A percentile compares a stretch with the other conserved stretches of the same genome.
Conservation (phyloP, 495 filamentous ascomycete genomes). For the Cercophora sp. region DNA sequence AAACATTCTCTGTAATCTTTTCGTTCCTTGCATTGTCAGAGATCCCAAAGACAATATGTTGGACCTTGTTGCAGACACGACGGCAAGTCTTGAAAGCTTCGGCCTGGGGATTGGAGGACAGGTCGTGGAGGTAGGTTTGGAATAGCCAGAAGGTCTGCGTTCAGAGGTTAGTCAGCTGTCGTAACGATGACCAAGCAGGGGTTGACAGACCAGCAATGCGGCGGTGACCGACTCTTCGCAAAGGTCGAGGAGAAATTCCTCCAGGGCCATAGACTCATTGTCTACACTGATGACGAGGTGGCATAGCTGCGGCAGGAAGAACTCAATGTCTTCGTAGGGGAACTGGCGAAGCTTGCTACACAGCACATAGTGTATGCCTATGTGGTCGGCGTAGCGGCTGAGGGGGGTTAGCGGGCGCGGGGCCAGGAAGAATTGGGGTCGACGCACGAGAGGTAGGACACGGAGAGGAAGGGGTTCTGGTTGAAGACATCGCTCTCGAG, state of each 20-base stretch:
- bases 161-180: slow-evolving; percentile 11
- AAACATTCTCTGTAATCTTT: slow-evolving; percentile 68
- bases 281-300: slow-evolving; percentile 74
- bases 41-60: slow-evolving; percentile 71
- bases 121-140: slow-evolving; percentile 75
- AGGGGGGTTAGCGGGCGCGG: slow-evolving; percentile 17
- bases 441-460: slow-evolving; percentile 73
- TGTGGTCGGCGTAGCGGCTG: slow-evolving; percentile 76
- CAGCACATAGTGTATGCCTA: slow-evolving; percentile 75
- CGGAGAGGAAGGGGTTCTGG: slow-evolving; percentile 72
- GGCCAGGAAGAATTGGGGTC: background rate
- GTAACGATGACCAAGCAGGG: background rate
- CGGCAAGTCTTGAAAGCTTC: slow-evolving; percentile 68
- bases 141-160: slow-evolving; percentile 76
- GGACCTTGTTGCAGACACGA: slow-evolving; percentile 73
- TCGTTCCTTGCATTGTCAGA: slow-evolving; percentile 58
- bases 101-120: slow-evolving; percentile 62
- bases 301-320: slow-evolving; percentile 77
- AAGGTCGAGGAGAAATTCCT: slow-evolving; percentile 74
- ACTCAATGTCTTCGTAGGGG: slow-evolving; percentile 77
- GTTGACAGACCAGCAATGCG: slow-evolving; percentile 59
- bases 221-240: slow-evolving; percentile 77
- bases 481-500: slow-evolving; percentile 82
- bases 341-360: slow-evolving; percentile 78
- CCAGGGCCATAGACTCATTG: slow-evolving; percentile 79